Conservation (phyloP, 192 early-diverging fungal genomes). For the Umbelopsis sp. region DNA sequence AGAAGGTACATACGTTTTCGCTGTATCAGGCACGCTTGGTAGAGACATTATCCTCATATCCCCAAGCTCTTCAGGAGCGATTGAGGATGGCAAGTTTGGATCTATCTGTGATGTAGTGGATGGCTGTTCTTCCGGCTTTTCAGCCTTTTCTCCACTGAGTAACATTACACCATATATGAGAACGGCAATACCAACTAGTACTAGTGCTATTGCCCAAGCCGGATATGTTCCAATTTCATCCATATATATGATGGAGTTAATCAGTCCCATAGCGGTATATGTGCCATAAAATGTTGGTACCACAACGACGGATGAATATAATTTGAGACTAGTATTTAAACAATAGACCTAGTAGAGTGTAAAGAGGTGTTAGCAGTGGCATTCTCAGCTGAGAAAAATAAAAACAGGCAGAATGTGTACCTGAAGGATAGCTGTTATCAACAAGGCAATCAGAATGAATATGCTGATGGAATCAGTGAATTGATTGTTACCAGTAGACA, state of each 20-base stretch:
- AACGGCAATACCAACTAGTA: constrained; percentile 53
- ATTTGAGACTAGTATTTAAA: constrained; percentile 57
- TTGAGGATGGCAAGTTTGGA: neutral
- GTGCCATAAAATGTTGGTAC: constrained; percentile 63
- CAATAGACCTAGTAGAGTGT: constrained; percentile 52
- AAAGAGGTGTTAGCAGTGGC: neutral
- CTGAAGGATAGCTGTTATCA: constrained; percentile 57
- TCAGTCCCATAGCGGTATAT: constrained; percentile 57
- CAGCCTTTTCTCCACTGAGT: constrained; percentile 47
- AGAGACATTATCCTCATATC: neutral
- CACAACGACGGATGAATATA: constrained; percentile 60
- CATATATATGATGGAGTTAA: constrained; percentile 63
- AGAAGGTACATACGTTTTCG: neutral
- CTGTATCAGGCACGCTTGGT: neutral
- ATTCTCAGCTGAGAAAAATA: neutral
- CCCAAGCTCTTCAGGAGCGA: neutral
- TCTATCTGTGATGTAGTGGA: neutral
- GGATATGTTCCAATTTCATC: constrained; percentile 54
- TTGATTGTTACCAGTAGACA: constrained; percentile 47
- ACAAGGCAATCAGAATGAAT: constrained; percentile 52
- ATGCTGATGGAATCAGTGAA: constrained; percentile 57
- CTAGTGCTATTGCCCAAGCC: constrained; percentile 50
- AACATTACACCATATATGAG: constrained; percentile 59
- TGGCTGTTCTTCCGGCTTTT: constrained; percentile 11
- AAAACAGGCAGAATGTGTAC: constrained; percentile 28